phyloP scores from a whole-genome alignment of 2,329 filamentous ascomycete species.

The Scedosporium dehoogii region DNA sequence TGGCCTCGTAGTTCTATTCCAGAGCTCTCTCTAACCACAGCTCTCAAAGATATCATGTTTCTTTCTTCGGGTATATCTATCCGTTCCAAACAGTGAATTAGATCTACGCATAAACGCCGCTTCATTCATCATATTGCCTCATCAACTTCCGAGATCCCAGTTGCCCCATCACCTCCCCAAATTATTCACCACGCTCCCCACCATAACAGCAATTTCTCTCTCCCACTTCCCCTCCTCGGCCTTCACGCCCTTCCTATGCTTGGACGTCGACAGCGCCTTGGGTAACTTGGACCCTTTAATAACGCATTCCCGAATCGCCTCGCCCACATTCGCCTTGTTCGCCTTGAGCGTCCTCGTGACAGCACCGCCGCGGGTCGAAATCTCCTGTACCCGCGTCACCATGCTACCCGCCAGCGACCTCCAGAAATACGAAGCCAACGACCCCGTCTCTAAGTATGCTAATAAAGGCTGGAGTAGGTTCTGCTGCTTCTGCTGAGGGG shows the following conservation, averaged over 20 bases:
- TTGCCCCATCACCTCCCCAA: constrained; percentile 28
- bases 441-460: constrained; percentile 73
- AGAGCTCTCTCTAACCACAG: no score
- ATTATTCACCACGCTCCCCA: constrained; percentile 64
- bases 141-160: not conserved
- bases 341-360: constrained; percentile 70
- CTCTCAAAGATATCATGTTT: no score
- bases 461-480: constrained; percentile 65
- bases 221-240: constrained; percentile 59
- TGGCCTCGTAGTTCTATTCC: no score
- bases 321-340: constrained; percentile 64
- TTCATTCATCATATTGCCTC: no score
- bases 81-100: no score
- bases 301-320: constrained; percentile 76
- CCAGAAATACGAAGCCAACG: constrained; percentile 88
- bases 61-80: no score
- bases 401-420: constrained; percentile 73
- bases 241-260: constrained; percentile 18
- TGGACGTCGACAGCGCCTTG: constrained; percentile 29
- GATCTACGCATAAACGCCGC: no score
- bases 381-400: constrained; percentile 70
- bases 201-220: constrained; percentile 89
- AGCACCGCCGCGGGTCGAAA: constrained; percentile 72
- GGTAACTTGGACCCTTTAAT: constrained; percentile 64
- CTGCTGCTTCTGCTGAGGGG: constrained; percentile 22